These are phyloP conservation scores for Yamadazyma kanchanaburiensis DNA, from an alignment of 1,139 yeast genomes.

Conservation along the genomic window DNA sequence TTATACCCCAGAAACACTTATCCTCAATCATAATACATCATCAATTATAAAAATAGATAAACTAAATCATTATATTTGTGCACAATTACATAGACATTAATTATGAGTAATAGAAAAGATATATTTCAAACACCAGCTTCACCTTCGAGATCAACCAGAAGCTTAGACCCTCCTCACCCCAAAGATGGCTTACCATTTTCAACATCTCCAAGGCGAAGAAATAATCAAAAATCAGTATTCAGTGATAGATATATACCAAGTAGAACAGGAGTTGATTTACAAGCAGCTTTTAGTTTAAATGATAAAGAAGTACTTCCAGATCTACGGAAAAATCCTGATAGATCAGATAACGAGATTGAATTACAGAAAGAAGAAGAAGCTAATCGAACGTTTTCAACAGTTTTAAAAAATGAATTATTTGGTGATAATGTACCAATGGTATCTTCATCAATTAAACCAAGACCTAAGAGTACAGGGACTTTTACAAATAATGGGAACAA, in stretches of 20 bases:
- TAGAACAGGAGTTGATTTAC: slow-evolving; percentile 80
- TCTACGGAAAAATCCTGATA: slow-evolving; percentile 21
- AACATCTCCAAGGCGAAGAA: slow-evolving; percentile 38
- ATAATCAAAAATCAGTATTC: slow-evolving; percentile 45
- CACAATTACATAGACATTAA: too few relatives aligned
- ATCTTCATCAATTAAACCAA: slow-evolving; percentile 10
- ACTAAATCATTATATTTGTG: too few relatives aligned
- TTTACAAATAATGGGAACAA: slow-evolving; percentile 7
- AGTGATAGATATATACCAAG: slow-evolving; percentile 87
- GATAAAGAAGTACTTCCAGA: slow-evolving; percentile 44
- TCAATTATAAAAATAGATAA: too few relatives aligned
- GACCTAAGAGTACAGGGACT: slow-evolving; percentile 24
- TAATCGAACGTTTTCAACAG: slow-evolving; percentile 79
- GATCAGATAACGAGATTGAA: slow-evolving; percentile 59
- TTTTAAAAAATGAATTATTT: slow-evolving; percentile 84
- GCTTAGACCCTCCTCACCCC: slow-evolving; percentile 30
- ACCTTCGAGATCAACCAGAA: slow-evolving; percentile 39
- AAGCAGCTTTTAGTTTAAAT: slow-evolving; percentile 77
- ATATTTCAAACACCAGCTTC: slow-evolving; percentile 37
- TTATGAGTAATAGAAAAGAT: slow-evolving; percentile 11
- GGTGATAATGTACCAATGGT: slow-evolving; percentile 77
- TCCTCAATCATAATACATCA: too few relatives aligned
- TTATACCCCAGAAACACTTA: too few relatives aligned
- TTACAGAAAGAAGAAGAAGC: slow-evolving; percentile 75
- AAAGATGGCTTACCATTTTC: slow-evolving; percentile 21